Evolutionary conservation across 2,329 filamentous ascomycete species (phyloP), one percentile per base, ranked within the genome.

Genomic region (Phaeophleospora eucalypticola): DNA sequence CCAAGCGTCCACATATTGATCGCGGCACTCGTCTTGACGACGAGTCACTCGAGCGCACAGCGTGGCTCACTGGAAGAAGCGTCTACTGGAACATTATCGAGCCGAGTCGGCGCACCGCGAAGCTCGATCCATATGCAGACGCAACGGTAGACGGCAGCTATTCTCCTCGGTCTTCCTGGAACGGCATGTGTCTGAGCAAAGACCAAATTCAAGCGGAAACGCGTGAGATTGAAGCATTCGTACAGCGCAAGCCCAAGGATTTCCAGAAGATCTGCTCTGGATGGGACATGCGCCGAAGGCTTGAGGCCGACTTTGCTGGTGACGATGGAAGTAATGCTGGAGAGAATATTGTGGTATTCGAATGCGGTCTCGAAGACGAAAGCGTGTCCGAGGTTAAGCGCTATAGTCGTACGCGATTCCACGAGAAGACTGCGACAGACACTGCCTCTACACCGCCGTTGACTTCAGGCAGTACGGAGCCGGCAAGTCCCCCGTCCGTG

Each of bases 291-390:
- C 82, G 82, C 43, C 81, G 89, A 50, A 82, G 75, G 52, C 72
- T 97, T 2, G 85, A 93, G 59, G 88, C 95, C 2, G 93, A 98
- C 63, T 97, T 96, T 68, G 86, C 86, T 34, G 82, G 81, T 16
- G 87, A 90, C 55, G 86, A 93, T 67, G 80, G 81, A n/a, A 73
- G 80, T 45, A 80, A 83, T 40, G 84, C 83, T 19, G 89, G 89
- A 16, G 91, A 96, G 66, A 78, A 76, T 14, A 72, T 95, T 33
- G 75, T 94, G 19, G 77, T 95, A 2, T 76, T 96, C 38, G 76
- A 81, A 27, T 86, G 84, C 59, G 89, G 87, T 1, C 67, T 82
- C n/a, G 79, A 80, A 20, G 79, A 86, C 52, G 75, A 75, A 4
- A 69, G 72, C 24, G 66, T 68, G 10, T 73, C 79, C 4, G 68